These are phyloP conservation scores for Magnusiomyces suaveolens DNA, from an alignment of 1,139 yeast species.

Conservation along the genomic window DNA sequence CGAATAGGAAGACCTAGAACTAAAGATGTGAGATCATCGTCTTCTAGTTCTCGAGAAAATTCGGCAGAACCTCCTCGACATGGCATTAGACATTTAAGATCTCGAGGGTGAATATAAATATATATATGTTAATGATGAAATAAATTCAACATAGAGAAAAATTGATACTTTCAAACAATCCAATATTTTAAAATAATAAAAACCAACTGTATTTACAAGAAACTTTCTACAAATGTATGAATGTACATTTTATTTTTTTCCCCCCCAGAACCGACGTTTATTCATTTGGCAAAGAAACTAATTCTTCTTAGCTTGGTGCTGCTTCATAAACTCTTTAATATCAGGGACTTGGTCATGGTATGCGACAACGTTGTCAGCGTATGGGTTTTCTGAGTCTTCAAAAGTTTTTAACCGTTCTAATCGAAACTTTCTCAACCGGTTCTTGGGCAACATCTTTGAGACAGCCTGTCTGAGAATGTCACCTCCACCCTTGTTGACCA, in stretches of 20 bases:
- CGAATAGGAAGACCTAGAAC: neutral
- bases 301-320: neutral
- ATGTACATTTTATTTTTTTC: neutral
- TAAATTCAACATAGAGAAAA: neutral
- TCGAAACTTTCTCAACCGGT: conserved; percentile 68
- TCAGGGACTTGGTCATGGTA: conserved; percentile 59
- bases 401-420: conserved; percentile 74
- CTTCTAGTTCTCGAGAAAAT: neutral
- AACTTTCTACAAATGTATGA: neutral
- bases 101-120: neutral
- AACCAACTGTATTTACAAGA: too few species aligned
- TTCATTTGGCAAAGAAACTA: neutral
- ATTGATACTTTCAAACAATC: too few species aligned
- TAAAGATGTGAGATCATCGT: neutral
- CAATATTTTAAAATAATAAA: too few species aligned
- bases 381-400: conserved; percentile 86
- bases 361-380: conserved; percentile 70
- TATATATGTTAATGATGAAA: neutral
- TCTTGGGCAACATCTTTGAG: conserved; percentile 92
- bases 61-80: neutral
- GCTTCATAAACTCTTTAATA: conserved; percentile 12
- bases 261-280: too few species aligned
- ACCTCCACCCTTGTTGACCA: conserved; percentile 71
- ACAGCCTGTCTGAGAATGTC: conserved; percentile 81
- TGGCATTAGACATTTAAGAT: neutral